phyloP scores from a whole-genome alignment of 164 flowering plant species.

The Tetrastigma voinierianum region DNA sequence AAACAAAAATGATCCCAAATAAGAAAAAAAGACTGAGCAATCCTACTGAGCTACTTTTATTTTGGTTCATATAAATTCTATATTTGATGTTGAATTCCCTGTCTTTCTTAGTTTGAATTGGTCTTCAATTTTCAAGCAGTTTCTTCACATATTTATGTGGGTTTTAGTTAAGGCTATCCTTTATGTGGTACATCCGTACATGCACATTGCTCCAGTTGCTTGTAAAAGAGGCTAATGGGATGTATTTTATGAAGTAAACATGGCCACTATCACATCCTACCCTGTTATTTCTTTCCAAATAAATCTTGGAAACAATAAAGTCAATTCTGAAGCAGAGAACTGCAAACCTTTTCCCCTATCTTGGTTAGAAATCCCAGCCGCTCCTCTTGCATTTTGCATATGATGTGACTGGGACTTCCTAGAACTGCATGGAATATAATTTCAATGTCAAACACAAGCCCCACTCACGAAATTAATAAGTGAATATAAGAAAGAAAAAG shows the following conservation, averaged over 20 bases:
- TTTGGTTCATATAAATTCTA: background rate
- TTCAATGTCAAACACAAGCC: background rate
- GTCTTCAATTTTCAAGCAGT: too few relatives aligned
- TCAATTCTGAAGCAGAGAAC: background rate
- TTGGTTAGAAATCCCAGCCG: conserved; percentile 16
- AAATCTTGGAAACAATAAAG: background rate
- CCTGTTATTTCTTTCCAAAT: background rate
- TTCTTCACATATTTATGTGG: too few relatives aligned
- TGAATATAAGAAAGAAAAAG: background rate
- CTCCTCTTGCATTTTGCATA: conserved; percentile 24
- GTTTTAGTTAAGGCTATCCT: too few relatives aligned
- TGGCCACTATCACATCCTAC: background rate
- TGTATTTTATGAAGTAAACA: background rate
- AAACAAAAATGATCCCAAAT: too few relatives aligned
- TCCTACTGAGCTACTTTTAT: background rate
- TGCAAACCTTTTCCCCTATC: conserved; percentile 36
- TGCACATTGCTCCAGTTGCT: background rate
- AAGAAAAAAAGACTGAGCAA: too few relatives aligned
- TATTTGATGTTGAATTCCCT: background rate
- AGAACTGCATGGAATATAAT: conserved; percentile 24
- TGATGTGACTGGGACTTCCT: conserved; percentile 26
- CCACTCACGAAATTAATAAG: background rate
- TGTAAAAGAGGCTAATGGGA: background rate
- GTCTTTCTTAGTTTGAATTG: background rate
- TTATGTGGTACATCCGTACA: too few relatives aligned